Evolutionary conservation across 2,329 filamentous ascomycete genomes (phyloP), one percentile per base, ranked within the genome.

Genomic region (Dryadomyces sulphureus): DNA sequence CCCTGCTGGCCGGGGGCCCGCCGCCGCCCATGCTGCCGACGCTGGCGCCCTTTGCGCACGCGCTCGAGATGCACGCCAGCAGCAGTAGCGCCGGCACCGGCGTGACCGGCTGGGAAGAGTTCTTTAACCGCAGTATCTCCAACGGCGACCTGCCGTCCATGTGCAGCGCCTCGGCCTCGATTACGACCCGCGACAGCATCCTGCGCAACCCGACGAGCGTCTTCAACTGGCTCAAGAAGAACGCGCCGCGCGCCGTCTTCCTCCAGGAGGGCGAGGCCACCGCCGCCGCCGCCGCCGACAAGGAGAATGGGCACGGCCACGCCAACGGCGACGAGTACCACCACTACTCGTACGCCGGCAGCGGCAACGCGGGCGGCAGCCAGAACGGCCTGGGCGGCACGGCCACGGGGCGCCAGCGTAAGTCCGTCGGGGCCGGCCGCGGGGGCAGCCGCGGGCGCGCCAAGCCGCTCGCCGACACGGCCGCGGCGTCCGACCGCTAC

Each of bases 141-240:
- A 67, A 69, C 54, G 49, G 49, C 38, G 52, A 53, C 34, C 48
- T 53, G 44, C 52, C 53, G 7, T 56, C 59, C 49, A 58, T 63
- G 55, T 64, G 62, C 54, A 62, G 55, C 54, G 60, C 60, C 47
- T 58, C 59, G n/a, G 47, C 32, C 39, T 30, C 24, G 22, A 36
- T 17, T 35, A 42, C 78, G 46, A 63, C 65, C 50, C 49, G 73
- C 67, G 62, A 71, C 63, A 58, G 72, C 43, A 69, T 72, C 24
- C 62, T 87, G 21, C 75, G 75, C 44, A 96, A 96, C 60, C 88
- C 89, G 0, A 84, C 87, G 38, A 93, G 85, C 49, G 89, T 94
- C 3, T 93, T 94, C 66, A 95, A 93, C 62, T 98, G 92, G 92
- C 75, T 98, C 12, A 77, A 86, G 51, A 80, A 86, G 58, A 74